Evolutionary conservation across 1,139 yeast species (phyloP), one percentile per base, ranked within the genome.

Genomic region (Fermentozyma sake): DNA sequence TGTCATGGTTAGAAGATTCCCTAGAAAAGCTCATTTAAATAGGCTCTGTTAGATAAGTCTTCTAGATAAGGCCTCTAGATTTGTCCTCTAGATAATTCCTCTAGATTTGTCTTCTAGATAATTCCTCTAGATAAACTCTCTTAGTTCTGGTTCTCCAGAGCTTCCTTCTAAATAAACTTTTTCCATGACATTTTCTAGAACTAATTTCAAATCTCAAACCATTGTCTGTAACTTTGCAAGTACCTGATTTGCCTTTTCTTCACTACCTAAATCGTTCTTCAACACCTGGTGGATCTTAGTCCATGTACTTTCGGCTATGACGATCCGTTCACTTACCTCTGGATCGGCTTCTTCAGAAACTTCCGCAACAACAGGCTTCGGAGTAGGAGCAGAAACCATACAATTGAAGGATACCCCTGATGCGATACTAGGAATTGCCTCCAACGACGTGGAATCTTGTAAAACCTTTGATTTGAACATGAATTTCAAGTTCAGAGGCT

Each of bases 381-480:
- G 27, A 3, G 21, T 9, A 22, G 14, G 7, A 3, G 51, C 49
- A 5, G 54, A 35, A 5, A 65, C 58, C 70, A 66, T 60, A 27
- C 62, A 63, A 50, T 55, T 66, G 28, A 66, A 50, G 11, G 55
- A 36, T 3, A 55, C 30, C 2, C 43, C 54, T 7, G 41, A 41
- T 11, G 37, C 51, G 4, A 39, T 35, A 5, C 37, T 43, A 3
- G 41, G 33, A 21, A 61, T 38, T 5, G 56, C 30, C 3, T 55
- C 40, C 25, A 66, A 37, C 2, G 45, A 29, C 7, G 58, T 37
- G 2, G 66, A 41, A 38, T 67, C 73, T 23, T 55, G 62, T n/a
- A 62, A 50, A 15, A 67, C 72, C 41, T 64, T 66, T 2, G 71
- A 66, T 37, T 65, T 67, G 31, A 62, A 45, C 51, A 67, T 51